Evolutionary conservation across 2,329 filamentous ascomycete species (phyloP).

Genomic region (Diaporthe citrichinensis): DNA sequence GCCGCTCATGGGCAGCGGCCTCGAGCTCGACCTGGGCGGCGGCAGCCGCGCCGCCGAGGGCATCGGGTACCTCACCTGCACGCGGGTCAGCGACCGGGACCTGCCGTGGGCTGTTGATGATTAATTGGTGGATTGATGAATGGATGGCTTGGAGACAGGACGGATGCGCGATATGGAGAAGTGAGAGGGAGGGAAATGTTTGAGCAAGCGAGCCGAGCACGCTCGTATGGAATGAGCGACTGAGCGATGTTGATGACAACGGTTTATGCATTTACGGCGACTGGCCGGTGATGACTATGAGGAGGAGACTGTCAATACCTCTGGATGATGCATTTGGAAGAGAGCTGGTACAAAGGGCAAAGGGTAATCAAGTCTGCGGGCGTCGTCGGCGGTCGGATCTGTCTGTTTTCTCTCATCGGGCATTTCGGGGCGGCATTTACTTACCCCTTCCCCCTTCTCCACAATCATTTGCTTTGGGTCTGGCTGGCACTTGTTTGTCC

Average conservation of each 20-base stretch:
- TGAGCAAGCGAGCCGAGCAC: neutral
- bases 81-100: conserved; percentile 62
- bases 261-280: conserved; percentile 22
- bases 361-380: conserved; percentile 6
- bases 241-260: conserved; percentile 26
- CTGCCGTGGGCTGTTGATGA: conserved; percentile 64
- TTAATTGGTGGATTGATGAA: conserved; percentile 26
- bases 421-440: conserved; percentile 31
- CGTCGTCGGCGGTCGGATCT: conserved; percentile 25
- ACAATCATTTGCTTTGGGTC: conserved; percentile 24
- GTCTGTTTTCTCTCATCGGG: conserved; percentile 12
- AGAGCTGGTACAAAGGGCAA: conserved; percentile 11
- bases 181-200: conserved; percentile 6
- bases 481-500: conserved; percentile 5
- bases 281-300: neutral
- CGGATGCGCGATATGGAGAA: neutral
- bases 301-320: conserved; percentile 10
- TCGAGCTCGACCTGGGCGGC: conserved; percentile 81
- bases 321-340: conserved; percentile 11
- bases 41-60: conserved; percentile 58
- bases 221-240: neutral
- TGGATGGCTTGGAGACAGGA: neutral
- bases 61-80: conserved; percentile 67
- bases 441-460: conserved; percentile 1
- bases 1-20: conserved; percentile 86